Evolutionary conservation across 139 green algal species (phyloP).

Genomic region (Tetraselmis striata): DNA sequence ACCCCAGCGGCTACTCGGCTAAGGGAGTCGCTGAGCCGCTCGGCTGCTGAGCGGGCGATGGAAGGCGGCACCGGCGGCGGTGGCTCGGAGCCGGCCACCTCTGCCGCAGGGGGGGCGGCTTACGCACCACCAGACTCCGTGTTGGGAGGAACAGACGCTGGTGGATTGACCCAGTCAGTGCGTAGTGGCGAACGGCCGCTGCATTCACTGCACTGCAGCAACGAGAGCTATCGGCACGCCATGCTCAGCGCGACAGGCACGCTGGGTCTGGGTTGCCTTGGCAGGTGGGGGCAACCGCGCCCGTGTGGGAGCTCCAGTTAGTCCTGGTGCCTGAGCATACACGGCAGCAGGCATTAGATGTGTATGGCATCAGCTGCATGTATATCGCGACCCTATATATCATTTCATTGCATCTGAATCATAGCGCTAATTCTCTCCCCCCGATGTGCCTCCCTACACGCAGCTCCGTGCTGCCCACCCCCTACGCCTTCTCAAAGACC

Average conservation of each 20-base stretch:
- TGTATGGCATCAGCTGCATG: neutral
- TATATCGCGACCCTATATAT: neutral
- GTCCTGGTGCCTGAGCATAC: neutral
- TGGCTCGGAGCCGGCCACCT: too few relatives aligned
- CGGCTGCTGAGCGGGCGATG: too few relatives aligned
- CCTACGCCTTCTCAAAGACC: slow-evolving; percentile 63
- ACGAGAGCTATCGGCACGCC: neutral
- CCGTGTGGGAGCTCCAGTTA: neutral
- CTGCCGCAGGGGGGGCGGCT: too few relatives aligned
- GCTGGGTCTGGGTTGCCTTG: neutral
- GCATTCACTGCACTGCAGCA: neutral
- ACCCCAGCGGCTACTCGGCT: too few relatives aligned
- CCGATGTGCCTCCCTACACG: neutral
- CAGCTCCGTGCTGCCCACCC: slow-evolving; percentile 64
- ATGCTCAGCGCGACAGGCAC: neutral
- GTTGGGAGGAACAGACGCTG: too few relatives aligned
- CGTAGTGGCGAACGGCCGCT: neutral
- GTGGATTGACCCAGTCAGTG: neutral
- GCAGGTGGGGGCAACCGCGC: neutral
- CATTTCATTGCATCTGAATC: neutral
- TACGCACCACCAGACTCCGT: too few relatives aligned
- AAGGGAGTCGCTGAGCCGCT: too few relatives aligned
- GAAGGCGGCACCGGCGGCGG: too few relatives aligned
- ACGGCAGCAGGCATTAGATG: neutral
- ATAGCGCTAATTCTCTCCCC: neutral